Conservation (phyloP, 2,329 filamentous ascomycete genomes). For the Colletotrichum incanum region DNA sequence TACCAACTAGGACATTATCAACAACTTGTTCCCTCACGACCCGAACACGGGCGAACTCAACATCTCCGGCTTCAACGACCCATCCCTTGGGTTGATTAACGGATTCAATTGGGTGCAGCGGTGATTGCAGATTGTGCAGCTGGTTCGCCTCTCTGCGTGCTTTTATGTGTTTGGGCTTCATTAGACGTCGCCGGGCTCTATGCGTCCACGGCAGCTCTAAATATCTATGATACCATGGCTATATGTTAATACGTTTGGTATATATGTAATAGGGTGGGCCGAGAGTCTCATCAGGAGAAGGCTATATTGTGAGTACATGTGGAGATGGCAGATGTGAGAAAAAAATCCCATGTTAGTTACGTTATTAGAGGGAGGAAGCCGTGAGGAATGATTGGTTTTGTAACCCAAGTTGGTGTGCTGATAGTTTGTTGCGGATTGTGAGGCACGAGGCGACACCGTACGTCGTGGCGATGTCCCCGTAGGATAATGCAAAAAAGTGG, state of each 20-base stretch:
- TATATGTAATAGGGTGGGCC: background rate
- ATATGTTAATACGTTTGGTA: constrained; percentile 3
- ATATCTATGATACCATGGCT: constrained; percentile 14
- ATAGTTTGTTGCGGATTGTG: background rate
- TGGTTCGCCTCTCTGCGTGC: background rate
- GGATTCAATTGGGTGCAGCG: constrained; percentile 48
- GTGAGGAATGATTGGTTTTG: background rate
- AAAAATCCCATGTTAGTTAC: background rate
- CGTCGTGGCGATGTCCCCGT: background rate
- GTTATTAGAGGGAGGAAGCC: background rate
- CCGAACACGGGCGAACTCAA: constrained; percentile 57
- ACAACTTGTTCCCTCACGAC: constrained; percentile 56
- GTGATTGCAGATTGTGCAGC: background rate
- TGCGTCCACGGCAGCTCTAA: background rate
- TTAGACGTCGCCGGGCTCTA: background rate
- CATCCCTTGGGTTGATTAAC: constrained; percentile 50
- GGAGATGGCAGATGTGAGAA: background rate
- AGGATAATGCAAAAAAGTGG: background rate
- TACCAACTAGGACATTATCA: constrained; percentile 53
- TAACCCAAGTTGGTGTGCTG: background rate
- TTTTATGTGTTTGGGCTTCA: background rate
- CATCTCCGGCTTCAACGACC: constrained; percentile 56
- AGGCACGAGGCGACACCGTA: background rate
- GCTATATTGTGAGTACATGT: background rate
- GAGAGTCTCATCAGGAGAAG: background rate